A percentile compares a stretch with the other conserved stretches of the same genome.
These are phyloP conservation scores for Phytophthora cryptogea DNA, from an alignment of 352 stramenopile species.

Conservation along the genomic window DNA sequence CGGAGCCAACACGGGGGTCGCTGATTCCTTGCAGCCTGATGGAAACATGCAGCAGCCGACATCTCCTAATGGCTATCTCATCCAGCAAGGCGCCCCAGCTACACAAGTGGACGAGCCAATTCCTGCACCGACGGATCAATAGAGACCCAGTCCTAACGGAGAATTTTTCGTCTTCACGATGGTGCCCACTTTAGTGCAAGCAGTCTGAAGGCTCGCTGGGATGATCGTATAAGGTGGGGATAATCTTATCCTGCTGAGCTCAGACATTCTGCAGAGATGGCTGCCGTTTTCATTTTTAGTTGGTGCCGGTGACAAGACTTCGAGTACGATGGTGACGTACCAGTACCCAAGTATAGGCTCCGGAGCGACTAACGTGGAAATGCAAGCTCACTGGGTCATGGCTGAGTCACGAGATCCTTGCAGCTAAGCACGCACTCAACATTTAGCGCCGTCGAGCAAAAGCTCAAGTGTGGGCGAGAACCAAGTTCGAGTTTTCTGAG, in stretches of 20 bases:
- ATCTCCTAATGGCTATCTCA: constrained; percentile 29
- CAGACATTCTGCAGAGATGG: not conserved
- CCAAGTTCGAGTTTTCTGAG: not conserved
- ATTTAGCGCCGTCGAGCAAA: constrained; percentile 18
- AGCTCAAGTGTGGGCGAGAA: not conserved
- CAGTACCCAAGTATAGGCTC: constrained; percentile 24
- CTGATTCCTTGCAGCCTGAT: constrained; percentile 8
- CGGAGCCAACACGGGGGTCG: constrained; percentile 1
- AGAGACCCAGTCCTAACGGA: not conserved
- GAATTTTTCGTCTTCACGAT: not conserved
- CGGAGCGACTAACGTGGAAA: constrained; percentile 8
- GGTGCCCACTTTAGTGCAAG: not conserved
- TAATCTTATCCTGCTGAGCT: constrained; percentile 13
- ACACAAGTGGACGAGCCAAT: constrained; percentile 6
- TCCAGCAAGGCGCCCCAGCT: constrained; percentile 11
- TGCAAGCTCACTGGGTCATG: not conserved
- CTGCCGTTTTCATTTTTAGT: constrained; percentile 27
- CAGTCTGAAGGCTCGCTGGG: not conserved
- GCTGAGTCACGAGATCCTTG: not conserved
- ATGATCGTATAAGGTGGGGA: constrained; percentile 2
- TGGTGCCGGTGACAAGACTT: constrained; percentile 27
- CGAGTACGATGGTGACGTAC: constrained; percentile 19
- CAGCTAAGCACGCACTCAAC: constrained; percentile 10
- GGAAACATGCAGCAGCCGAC: constrained; percentile 10
- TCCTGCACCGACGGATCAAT: constrained; percentile 14